Evolutionary conservation across 371 early-diverging fungal genomes (phyloP).

Genomic region (Mucor irregularis): DNA sequence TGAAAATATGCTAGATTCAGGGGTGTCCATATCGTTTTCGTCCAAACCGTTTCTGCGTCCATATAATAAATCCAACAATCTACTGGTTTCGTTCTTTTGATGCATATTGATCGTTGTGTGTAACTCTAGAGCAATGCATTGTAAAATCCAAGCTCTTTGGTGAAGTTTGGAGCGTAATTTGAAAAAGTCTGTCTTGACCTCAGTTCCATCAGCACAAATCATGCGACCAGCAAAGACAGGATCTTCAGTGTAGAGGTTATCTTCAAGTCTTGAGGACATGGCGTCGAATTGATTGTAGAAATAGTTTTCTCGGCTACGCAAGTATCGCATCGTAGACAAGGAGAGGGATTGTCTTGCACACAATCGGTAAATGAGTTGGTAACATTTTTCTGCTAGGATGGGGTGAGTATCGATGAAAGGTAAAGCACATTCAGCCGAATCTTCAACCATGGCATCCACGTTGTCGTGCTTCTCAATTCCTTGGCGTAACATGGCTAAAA

Average conservation of each 20-base stretch:
- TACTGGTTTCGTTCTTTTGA: conserved; percentile 50
- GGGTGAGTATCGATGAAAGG: conserved; percentile 75
- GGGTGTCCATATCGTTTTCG: conserved; percentile 26
- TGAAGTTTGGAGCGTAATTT: conserved; percentile 69
- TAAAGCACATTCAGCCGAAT: conserved; percentile 10
- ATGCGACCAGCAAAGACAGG: conserved; percentile 21
- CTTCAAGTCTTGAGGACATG: conserved; percentile 50
- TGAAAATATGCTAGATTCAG: conserved; percentile 76
- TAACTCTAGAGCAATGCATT: conserved; percentile 83
- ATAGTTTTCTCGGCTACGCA: conserved; percentile 80
- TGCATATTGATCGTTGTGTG: conserved; percentile 54
- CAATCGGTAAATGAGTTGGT: conserved; percentile 78
- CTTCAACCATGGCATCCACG: conserved; percentile 18
- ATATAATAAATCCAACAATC: conserved; percentile 66
- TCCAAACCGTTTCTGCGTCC: conserved; percentile 19
- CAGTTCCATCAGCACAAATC: conserved; percentile 25
- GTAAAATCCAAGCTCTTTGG: conserved; percentile 89
- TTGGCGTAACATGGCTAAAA: conserved; percentile 66
- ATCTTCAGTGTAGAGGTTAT: conserved; percentile 25
- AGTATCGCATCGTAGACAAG: conserved; percentile 72
- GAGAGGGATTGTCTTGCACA: conserved; percentile 73
- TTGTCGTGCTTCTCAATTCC: conserved; percentile 28
- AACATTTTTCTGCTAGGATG: conserved; percentile 83
- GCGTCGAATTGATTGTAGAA: conserved; percentile 62
- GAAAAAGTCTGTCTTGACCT: conserved; percentile 46